Evolutionary conservation across 1,284 basidiomycete genomes (phyloP).

Genomic region (Nidula niveotomentosa): DNA sequence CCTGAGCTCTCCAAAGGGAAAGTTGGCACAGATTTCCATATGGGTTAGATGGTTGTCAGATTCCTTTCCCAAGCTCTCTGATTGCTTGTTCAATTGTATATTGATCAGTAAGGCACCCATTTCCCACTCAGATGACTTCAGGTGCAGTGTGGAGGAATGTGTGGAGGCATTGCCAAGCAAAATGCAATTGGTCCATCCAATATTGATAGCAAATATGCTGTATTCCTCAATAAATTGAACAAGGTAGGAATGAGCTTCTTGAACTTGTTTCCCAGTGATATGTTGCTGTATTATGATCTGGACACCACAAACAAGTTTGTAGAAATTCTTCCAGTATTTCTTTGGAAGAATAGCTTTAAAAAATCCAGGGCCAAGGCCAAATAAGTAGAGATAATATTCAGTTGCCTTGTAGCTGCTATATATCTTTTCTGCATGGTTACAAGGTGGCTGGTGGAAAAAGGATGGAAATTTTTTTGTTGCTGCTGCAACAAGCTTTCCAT

Average conservation of each 20-base stretch:
- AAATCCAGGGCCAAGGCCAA: conserved; percentile 33
- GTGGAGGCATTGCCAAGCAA: conserved; percentile 21
- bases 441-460: conserved; percentile 31
- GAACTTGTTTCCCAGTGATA: conserved; percentile 17
- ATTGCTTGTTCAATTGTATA: conserved; percentile 28
- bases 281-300: conserved; percentile 24
- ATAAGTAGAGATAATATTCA: conserved; percentile 34
- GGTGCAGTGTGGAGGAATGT: conserved; percentile 16
- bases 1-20: conserved; percentile 11
- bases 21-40: conserved; percentile 21
- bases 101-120: conserved; percentile 16
- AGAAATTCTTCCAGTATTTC: conserved; percentile 29
- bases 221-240: conserved; percentile 21
- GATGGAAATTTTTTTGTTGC: conserved; percentile 22
- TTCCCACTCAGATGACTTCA: conserved; percentile 18
- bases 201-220: conserved; percentile 25
- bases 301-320: conserved; percentile 28
- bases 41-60: conserved; percentile 21
- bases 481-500: conserved; percentile 29
- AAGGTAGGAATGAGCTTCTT: conserved; percentile 13
- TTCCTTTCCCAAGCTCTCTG: conserved; percentile 22
- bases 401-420: conserved; percentile 37
- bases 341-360: conserved; percentile 26
- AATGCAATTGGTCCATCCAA: conserved; percentile 19
- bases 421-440: conserved; percentile 35